Conservation (phyloP, 805 yeast species). For the Suhomyces xylopsoci region DNA sequence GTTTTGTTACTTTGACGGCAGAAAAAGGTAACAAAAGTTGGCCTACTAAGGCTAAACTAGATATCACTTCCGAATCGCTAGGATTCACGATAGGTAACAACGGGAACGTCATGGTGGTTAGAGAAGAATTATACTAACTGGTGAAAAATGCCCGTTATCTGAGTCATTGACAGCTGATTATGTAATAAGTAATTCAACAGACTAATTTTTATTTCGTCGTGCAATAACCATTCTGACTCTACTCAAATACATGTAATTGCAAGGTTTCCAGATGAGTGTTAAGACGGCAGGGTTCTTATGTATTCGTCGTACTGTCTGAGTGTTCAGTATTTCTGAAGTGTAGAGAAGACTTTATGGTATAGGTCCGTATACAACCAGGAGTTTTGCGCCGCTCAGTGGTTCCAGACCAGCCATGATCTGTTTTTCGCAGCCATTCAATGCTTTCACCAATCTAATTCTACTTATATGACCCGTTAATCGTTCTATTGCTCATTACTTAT, state of each 20-base stretch:
- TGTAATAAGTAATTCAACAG: neutral
- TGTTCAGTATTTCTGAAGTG: neutral
- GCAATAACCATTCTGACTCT: neutral
- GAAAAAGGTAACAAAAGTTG: constrained; percentile 29
- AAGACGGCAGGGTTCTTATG: neutral
- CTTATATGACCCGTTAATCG: neutral
- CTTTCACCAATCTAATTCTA: too few relatives aligned
- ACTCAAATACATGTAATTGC: neutral
- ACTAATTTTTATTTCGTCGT: neutral
- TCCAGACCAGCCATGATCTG: neutral
- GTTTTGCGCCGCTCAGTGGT: neutral
- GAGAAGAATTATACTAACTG: neutral
- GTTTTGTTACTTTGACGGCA: constrained; percentile 27
- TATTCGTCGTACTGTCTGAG: neutral
- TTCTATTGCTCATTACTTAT: neutral
- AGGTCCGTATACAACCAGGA: neutral
- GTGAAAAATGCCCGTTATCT: constrained; percentile 1
- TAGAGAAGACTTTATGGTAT: too few relatives aligned
- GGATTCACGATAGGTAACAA: constrained; percentile 32
- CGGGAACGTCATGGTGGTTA: constrained; percentile 35
- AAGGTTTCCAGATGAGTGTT: neutral
- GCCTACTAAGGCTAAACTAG: constrained; percentile 31
- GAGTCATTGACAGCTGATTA: neutral
- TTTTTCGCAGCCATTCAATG: neutral
- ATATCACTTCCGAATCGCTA: constrained; percentile 13